A percentile compares a stretch with the other conserved stretches of the same genome.
Evolutionary conservation across 495 filamentous ascomycete species (phyloP).

Genomic region (Oidiodendron maius): DNA sequence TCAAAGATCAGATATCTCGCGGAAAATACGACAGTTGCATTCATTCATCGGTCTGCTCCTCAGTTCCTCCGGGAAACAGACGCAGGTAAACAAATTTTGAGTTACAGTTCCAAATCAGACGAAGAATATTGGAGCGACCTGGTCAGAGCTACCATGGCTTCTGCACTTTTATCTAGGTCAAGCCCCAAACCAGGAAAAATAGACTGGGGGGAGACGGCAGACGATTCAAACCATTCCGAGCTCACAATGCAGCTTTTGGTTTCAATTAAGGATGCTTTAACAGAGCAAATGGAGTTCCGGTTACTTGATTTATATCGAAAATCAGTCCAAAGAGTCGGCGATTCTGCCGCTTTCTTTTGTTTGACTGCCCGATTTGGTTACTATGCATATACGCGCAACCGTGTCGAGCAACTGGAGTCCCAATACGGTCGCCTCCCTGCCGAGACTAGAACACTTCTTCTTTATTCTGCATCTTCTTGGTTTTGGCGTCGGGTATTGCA

Average conservation of each 20-base stretch:
- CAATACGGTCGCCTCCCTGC: background rate
- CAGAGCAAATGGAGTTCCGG: background rate
- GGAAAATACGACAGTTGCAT: background rate
- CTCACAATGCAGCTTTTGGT: background rate
- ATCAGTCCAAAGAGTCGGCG: background rate
- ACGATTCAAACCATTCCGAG: background rate
- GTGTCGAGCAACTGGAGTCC: background rate
- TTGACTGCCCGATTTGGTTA: background rate
- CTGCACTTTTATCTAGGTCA: background rate
- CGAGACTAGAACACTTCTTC: background rate
- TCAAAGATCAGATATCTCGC: background rate
- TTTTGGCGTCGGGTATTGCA: background rate
- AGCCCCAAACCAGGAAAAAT: background rate
- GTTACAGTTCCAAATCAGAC: background rate
- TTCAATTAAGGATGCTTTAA: background rate
- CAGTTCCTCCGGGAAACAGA: constrained; percentile 1
- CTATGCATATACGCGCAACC: background rate
- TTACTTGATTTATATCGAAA: background rate
- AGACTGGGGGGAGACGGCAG: background rate
- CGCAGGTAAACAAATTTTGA: background rate
- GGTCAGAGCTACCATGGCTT: background rate
- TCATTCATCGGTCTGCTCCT: constrained; percentile 6
- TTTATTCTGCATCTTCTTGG: background rate
- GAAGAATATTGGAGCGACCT: background rate
- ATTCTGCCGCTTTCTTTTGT: background rate